Conservation (phyloP, 140 eudicot genomes). For the Stevia rebaudiana region DNA sequence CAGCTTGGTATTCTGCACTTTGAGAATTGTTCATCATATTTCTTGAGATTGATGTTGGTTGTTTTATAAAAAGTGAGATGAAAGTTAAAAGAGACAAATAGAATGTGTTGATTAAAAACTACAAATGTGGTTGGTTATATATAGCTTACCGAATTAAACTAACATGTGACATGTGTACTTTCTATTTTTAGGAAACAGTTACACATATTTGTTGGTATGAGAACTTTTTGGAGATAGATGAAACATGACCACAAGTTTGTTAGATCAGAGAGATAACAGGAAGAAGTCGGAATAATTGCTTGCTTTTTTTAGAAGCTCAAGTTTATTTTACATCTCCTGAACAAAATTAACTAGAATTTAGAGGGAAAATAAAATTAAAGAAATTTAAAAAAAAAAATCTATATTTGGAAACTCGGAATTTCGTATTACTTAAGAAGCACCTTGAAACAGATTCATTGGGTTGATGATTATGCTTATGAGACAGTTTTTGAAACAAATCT, state of each 20-base stretch:
- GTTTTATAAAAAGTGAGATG: not conserved
- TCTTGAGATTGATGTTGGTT: slow-evolving; percentile 9
- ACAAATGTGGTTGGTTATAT: slow-evolving; percentile 13
- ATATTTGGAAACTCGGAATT: not conserved
- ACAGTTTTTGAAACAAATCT: too few species aligned
- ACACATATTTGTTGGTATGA: not conserved
- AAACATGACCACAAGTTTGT: slow-evolving; percentile 24
- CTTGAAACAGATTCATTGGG: not conserved
- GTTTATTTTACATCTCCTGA: not conserved
- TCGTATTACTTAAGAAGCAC: not conserved
- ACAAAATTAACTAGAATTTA: not conserved
- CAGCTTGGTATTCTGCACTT: slow-evolving; percentile 46
- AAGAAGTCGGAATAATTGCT: slow-evolving; percentile 5
- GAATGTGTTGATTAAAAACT: slow-evolving; percentile 18
- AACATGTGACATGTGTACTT: not conserved
- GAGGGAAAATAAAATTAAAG: too few species aligned
- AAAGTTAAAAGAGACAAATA: not conserved
- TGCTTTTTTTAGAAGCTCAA: slow-evolving; percentile 11
- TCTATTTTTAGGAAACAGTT: slow-evolving; percentile 13
- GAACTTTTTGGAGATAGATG: not conserved
- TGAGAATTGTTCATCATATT: slow-evolving; percentile 41
- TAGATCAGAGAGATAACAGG: slow-evolving; percentile 20
- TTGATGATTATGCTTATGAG: too few species aligned
- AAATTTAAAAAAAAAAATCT: not conserved
- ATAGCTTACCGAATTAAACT: slow-evolving; percentile 17